Evolutionary conservation across 2,329 filamentous ascomycete species (phyloP), one percentile per base, ranked within the genome.

Genomic region (Aspergillus fumigatus): DNA sequence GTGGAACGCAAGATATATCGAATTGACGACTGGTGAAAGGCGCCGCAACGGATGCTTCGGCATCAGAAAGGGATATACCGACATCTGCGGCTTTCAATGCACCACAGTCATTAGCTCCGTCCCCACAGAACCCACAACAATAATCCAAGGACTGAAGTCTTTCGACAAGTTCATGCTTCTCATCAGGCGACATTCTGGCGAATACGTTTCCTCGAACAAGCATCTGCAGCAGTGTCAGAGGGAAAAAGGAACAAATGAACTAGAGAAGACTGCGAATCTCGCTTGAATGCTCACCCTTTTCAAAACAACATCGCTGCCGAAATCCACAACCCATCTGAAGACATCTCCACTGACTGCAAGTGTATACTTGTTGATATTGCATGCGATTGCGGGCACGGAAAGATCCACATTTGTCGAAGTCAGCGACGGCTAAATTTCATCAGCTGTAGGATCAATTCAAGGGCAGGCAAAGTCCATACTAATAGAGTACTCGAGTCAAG

Each of bases 181-280:
- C 94, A 70, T 99, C 95, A 0, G 94, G 95, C 1, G 93, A 97
- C 94, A 99, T 99, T 65, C 94, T 88, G 3, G 94, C 95, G 73
- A 96, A 99, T 1, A 99, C 91, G 73, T 94, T 93, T 26, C 93
- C 92, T 53, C 84, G 84, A 38, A 96, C 88, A 54, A 99, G 89
- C 87, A 97, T 93, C 80, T 94, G 50, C 17, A 19, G 26, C 10
- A 41, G 19, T 35, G 19, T 52, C 25, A 53, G 23, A 48, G 10
- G 26, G 25, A 41, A 10, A 35, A 27, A 40, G 40, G 25, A 21
- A 6, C 41, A 38, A 35, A n/a, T 27, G 2, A 17, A 27, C 3
- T 6, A n/a, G n/a, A 32, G 38, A 40, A 41, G 19, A n/a, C 14
- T 23, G 17, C 14, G 21, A 17, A 45, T 4, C 49, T 35, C 25